Evolutionary conservation across 2,329 filamentous ascomycete species (phyloP), one percentile per base, ranked within the genome.

Genomic region (Xylariomycetidae sp.): DNA sequence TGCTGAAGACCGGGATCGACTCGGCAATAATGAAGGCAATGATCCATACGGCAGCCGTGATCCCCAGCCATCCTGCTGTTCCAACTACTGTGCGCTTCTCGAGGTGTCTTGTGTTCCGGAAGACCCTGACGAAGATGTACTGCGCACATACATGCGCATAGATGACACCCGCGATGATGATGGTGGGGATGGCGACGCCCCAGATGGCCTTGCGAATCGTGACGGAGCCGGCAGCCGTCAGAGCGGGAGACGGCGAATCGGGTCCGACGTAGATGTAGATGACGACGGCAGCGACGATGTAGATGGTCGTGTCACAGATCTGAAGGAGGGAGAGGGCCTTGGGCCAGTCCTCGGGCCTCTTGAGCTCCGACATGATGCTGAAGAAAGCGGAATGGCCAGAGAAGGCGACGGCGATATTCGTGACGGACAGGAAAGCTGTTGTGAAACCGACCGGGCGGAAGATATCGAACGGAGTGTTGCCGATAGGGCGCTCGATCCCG

Each of bases 121-220:
- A 83, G 6, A 79, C 52, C 19, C 80, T 72, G 4, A 75, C 60
- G 48, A 82, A 85, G 37, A 83, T 63, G 46, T 80, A 80, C 49
- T 82, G 82, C 34, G 67, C 68, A 2, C 76, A 77, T 2, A 85
- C 74, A 38, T 80, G 74, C 10, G 73, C 79, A 50, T 82, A 79
- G 42, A 86, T 80, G 6, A 84, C 79, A 33, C 81, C 82, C 0
- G 80, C 77, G 31, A 86, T 74, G 29, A 85, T 63, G 37, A 85
- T 85, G 2, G 78, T 84, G 2, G 80, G 80, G 3, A 81, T 65
- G 1, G 81, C 81, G 38, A 85, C 64, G 16, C 77, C 79, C 58
- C 77, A 85, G 10, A 80, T 79, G 9, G 81, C 60, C 50, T 83
- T 83, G 15, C 72, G 66, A 29, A 85, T 59, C 0, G 68, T 49